Percentiles rank a stretch among this genome's conserved stretches.
Evolutionary conservation across 2,329 filamentous ascomycete genomes (phyloP).

Genomic region (Blastomyces parvus): DNA sequence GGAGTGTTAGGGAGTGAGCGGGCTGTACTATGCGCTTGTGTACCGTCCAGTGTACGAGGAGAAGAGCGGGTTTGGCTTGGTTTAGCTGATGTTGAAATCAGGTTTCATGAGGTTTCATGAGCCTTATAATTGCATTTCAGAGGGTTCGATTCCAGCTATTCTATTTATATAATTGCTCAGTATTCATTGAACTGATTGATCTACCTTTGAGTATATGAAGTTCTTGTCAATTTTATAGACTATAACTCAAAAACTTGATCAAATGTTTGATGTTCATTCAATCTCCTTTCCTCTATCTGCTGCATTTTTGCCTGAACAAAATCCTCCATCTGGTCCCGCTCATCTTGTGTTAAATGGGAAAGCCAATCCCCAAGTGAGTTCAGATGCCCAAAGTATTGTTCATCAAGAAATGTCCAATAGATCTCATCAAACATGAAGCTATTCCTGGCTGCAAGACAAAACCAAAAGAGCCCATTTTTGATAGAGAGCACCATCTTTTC

Average conservation of each 20-base stretch:
- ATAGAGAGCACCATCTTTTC: conserved; percentile 20
- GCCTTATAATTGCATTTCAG: too few species aligned
- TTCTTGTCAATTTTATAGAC: background rate
- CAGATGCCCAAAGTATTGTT: conserved; percentile 7
- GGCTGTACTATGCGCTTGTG: conserved; percentile 12
- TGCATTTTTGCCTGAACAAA: conserved; percentile 9
- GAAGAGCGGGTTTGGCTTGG: too few species aligned
- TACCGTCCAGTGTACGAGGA: too few species aligned
- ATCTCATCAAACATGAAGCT: conserved; percentile 21
- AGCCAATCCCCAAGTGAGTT: conserved; percentile 6
- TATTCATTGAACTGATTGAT: too few species aligned
- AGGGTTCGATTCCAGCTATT: too few species aligned
- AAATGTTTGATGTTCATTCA: conserved; percentile 10
- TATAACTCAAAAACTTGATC: conserved; percentile 8
- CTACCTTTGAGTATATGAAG: too few species aligned
- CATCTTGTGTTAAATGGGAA: conserved; percentile 5
- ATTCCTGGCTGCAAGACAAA: conserved; percentile 21
- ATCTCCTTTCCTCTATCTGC: conserved; percentile 6
- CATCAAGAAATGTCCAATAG: conserved; percentile 10
- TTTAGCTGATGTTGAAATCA: too few species aligned
- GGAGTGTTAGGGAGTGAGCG: conserved; percentile 30
- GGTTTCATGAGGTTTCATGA: too few species aligned
- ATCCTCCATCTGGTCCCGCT: conserved; percentile 7
- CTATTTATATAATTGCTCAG: too few species aligned
- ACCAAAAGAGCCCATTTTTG: conserved; percentile 21